Evolutionary conservation across 129 eudicot species (phyloP).

Genomic region (Flaveria robusta): DNA sequence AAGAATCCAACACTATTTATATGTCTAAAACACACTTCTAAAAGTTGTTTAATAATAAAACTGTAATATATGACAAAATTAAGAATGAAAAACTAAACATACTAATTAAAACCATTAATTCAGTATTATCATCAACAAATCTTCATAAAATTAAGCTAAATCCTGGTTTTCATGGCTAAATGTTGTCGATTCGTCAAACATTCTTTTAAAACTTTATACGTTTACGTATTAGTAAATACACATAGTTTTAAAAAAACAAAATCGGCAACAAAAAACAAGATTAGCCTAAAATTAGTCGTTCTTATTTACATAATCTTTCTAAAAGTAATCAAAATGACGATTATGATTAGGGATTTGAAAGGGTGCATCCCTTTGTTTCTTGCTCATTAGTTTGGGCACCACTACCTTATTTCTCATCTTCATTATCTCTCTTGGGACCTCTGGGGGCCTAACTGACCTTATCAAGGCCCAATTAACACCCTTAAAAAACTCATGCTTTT

Average conservation of each 20-base stretch:
- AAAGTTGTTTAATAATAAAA: not conserved
- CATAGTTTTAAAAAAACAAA: constrained; percentile 20
- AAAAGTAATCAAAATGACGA: constrained; percentile 78
- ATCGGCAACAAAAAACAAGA: constrained; percentile 25
- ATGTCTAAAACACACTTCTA: not conserved
- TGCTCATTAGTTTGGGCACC: constrained; percentile 66
- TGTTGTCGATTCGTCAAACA: constrained; percentile 7
- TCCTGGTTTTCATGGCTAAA: constrained; percentile 8
- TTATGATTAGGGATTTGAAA: constrained; percentile 59
- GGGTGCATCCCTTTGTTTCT: constrained; percentile 75
- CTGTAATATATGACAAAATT: not conserved
- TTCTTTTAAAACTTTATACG: constrained; percentile 26
- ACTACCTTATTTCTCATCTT: constrained; percentile 47
- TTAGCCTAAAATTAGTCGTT: constrained; percentile 41
- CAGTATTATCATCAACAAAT: constrained; percentile 10
- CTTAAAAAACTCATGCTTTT: constrained; percentile 70
- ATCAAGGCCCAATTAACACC: constrained; percentile 89
- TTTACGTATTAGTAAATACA: constrained; percentile 32
- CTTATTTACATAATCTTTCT: constrained; percentile 32
- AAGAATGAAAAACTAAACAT: not conserved
- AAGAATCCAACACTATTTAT: not conserved
- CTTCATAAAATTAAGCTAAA: not conserved
- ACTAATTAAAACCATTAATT: constrained; percentile 1
- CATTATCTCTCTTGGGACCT: constrained; percentile 61
- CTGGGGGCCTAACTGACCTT: constrained; percentile 82